Conservation (phyloP, 441 rosid genomes). For the Capsella rubella region DNA sequence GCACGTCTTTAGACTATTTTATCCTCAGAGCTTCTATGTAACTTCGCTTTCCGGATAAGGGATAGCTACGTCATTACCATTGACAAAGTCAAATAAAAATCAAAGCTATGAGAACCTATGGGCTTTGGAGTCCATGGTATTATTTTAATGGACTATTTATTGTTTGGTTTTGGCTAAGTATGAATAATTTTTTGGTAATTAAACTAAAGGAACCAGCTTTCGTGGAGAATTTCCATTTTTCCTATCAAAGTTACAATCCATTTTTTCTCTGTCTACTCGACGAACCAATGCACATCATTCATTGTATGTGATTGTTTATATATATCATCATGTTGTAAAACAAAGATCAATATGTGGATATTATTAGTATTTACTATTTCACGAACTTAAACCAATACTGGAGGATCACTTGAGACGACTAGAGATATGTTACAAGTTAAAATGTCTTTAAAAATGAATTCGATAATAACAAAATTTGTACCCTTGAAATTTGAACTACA, state of each 20-base stretch:
- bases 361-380: too few relatives aligned
- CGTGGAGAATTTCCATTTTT: background rate
- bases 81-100: constrained; percentile 3
- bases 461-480: constrained; percentile 6
- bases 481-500: background rate
- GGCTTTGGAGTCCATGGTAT: constrained; percentile 11
- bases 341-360: too few relatives aligned
- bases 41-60: constrained; percentile 20
- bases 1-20: constrained; percentile 13
- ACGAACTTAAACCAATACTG: too few relatives aligned
- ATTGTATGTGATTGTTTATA: background rate
- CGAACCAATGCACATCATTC: background rate
- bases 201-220: background rate
- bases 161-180: background rate
- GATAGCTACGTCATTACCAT: background rate
- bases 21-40: background rate
- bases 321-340: too few relatives aligned
- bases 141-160: background rate
- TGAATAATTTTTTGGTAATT: background rate
- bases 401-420: too few relatives aligned
- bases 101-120: background rate
- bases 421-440: background rate
- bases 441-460: background rate
- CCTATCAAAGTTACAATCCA: background rate
- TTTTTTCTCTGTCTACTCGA: background rate